Percentiles rank a stretch among this genome's conserved stretches.
Evolutionary conservation across 208 protist species (phyloP).

Genomic region (Blastocrithidia nonstop): DNA sequence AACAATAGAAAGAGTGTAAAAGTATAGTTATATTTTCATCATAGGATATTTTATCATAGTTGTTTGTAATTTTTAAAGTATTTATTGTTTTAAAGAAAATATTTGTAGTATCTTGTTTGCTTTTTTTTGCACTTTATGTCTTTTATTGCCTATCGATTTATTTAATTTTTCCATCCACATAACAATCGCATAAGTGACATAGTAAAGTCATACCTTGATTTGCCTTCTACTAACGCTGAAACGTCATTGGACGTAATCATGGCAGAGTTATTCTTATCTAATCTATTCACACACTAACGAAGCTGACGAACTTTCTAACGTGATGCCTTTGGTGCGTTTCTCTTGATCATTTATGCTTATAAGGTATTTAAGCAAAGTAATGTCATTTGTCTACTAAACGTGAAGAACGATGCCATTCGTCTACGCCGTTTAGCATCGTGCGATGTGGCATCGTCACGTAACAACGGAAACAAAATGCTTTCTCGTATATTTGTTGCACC

Average conservation of each 20-base stretch:
- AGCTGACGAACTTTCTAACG: slow-evolving; percentile 36
- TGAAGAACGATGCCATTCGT: slow-evolving; percentile 62
- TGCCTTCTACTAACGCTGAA: neutral
- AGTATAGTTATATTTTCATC: too few relatives aligned
- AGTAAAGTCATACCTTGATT: slow-evolving; percentile 42
- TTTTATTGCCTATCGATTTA: too few relatives aligned
- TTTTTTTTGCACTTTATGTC: too few relatives aligned
- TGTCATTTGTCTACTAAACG: slow-evolving; percentile 71
- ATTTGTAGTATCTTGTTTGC: too few relatives aligned
- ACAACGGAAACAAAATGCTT: slow-evolving; percentile 77
- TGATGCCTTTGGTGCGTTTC: slow-evolving; percentile 26
- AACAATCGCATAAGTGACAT: slow-evolving; percentile 50
- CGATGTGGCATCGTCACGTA: slow-evolving; percentile 50
- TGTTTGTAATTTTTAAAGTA: too few relatives aligned
- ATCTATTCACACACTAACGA: slow-evolving; percentile 11
- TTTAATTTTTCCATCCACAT: slow-evolving; percentile 22
- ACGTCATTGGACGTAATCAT: neutral
- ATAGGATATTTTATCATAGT: too few relatives aligned
- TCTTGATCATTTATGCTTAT: slow-evolving; percentile 60
- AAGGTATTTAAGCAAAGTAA: slow-evolving; percentile 64
- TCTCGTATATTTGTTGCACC: slow-evolving; percentile 71
- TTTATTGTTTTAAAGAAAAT: too few relatives aligned
- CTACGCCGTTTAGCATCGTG: slow-evolving; percentile 64
- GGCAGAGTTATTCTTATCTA: neutral
- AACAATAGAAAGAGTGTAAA: too few relatives aligned